Conservation (phyloP, 495 filamentous ascomycete species). For the Aspergillus biplanus region DNA sequence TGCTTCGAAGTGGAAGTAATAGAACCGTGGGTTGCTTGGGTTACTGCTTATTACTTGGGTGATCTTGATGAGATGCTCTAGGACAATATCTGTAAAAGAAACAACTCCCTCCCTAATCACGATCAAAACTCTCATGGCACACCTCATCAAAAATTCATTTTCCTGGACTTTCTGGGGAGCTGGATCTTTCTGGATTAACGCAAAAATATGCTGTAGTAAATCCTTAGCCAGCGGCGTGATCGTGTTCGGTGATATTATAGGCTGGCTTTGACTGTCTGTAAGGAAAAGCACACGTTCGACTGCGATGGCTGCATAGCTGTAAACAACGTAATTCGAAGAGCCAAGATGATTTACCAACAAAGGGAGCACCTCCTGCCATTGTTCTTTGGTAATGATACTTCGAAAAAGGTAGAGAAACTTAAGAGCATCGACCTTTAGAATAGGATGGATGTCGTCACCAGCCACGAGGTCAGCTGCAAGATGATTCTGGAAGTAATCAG, state of each 20-base stretch:
- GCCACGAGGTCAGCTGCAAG: slow-evolving; percentile 81
- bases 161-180: slow-evolving; percentile 93
- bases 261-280: slow-evolving; percentile 68
- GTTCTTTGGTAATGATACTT: slow-evolving; percentile 80
- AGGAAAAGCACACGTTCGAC: slow-evolving; percentile 87
- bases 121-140: slow-evolving; percentile 95
- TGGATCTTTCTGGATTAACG: slow-evolving; percentile 77
- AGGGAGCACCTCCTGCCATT: slow-evolving; percentile 87
- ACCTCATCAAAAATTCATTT: slow-evolving; percentile 98
- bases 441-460: slow-evolving; percentile 68
- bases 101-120: slow-evolving; percentile 80
- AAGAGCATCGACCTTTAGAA: slow-evolving; percentile 95
- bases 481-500: slow-evolving; percentile 90
- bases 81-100: slow-evolving; percentile 69
- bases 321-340: slow-evolving; percentile 89
- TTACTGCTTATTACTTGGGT: slow-evolving; percentile 87
- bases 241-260: slow-evolving; percentile 71
- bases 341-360: slow-evolving; percentile 87
- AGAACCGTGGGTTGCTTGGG: slow-evolving; percentile 96
- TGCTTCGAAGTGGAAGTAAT: slow-evolving; percentile 97
- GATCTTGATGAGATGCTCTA: slow-evolving; percentile 81
- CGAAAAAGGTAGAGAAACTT: slow-evolving; percentile 97
- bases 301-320: slow-evolving; percentile 94
- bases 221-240: slow-evolving; percentile 82
- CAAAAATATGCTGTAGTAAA: slow-evolving; percentile 89